These are phyloP conservation scores for Leucosporidium scottii DNA, from an alignment of 768 basidiomycete species.

Conservation along the genomic window DNA sequence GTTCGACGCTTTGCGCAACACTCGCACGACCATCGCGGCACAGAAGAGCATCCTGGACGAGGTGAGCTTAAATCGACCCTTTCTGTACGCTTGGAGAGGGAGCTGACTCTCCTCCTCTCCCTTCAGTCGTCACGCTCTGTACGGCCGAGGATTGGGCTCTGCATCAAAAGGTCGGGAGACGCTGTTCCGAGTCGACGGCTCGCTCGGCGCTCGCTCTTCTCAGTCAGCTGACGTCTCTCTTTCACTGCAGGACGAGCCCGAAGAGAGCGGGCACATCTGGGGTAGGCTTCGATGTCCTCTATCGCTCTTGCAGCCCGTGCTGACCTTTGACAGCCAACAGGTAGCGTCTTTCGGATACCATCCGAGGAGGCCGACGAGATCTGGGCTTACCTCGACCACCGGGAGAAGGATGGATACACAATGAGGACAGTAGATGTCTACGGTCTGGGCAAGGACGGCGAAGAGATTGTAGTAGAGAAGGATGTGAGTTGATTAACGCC, in stretches of 20 bases:
- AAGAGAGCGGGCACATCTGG: slow-evolving; percentile 64
- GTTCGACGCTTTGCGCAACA: slow-evolving; percentile 83
- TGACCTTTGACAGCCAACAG: too few relatives aligned
- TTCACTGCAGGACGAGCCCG: slow-evolving; percentile 47
- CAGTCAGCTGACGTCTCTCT: background rate
- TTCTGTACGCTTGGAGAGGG: background rate
- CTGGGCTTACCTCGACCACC: slow-evolving; percentile 20
- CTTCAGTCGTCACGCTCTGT: slow-evolving; percentile 70
- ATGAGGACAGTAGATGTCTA: slow-evolving; percentile 69
- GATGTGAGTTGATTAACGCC: slow-evolving; percentile 23
- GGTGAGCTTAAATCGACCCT: slow-evolving; percentile 8
- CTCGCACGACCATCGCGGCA: slow-evolving; percentile 89
- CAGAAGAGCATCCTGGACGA: slow-evolving; percentile 54
- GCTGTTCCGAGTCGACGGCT: background rate
- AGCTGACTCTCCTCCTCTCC: too few relatives aligned
- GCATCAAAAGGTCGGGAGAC: slow-evolving; percentile 13
- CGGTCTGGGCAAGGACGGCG: slow-evolving; percentile 51
- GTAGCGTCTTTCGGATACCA: background rate
- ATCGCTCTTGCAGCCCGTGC: background rate
- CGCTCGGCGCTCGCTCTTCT: background rate
- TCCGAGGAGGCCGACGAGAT: background rate
- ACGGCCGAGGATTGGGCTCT: slow-evolving; percentile 80
- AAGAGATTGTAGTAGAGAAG: slow-evolving; percentile 51
- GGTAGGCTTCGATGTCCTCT: slow-evolving; percentile 46
- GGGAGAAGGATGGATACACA: slow-evolving; percentile 76